Conservation (phyloP, 345 rosid genomes). For the Boechera stricta region DNA sequence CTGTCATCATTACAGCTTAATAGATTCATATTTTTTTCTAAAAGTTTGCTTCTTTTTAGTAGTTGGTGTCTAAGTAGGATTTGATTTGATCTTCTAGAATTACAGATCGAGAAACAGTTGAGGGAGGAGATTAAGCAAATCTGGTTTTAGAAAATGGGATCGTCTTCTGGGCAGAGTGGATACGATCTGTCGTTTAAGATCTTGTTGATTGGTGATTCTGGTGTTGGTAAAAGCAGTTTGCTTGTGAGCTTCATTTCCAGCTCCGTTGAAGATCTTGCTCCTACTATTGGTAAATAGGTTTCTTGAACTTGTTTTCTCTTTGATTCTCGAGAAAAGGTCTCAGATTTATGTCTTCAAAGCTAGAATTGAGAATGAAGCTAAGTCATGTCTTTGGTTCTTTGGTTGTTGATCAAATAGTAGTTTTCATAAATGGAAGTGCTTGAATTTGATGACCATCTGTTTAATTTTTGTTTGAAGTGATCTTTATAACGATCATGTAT, state of each 20-base stretch:
- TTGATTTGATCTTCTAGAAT: conserved; percentile 47
- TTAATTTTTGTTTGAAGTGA: conserved; percentile 12
- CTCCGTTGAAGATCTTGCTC: conserved; percentile 76
- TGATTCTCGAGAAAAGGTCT: conserved; percentile 16
- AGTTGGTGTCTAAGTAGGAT: conserved; percentile 31
- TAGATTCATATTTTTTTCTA: background rate
- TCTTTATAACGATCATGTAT: background rate
- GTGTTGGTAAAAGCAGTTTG: conserved; percentile 96
- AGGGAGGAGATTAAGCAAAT: conserved; percentile 18
- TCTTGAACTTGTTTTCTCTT: conserved; percentile 17
- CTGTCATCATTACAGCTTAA: conserved; percentile 13
- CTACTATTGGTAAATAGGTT: conserved; percentile 72
- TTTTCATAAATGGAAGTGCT: background rate
- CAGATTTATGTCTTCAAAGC: background rate
- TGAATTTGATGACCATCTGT: conserved; percentile 8
- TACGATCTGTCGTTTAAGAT: conserved; percentile 94
- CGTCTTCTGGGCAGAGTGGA: conserved; percentile 71
- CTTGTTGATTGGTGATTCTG: conserved; percentile 96
- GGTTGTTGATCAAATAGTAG: conserved; percentile 33
- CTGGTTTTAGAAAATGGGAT: conserved; percentile 61
- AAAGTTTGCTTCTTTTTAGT: conserved; percentile 14
- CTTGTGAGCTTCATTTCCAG: conserved; percentile 93
- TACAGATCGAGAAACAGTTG: conserved; percentile 18
- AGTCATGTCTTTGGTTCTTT: background rate
- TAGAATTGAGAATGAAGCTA: conserved; percentile 6